Conservation (phyloP, 2,329 filamentous ascomycete genomes). For the Aspergillus cejpii region DNA sequence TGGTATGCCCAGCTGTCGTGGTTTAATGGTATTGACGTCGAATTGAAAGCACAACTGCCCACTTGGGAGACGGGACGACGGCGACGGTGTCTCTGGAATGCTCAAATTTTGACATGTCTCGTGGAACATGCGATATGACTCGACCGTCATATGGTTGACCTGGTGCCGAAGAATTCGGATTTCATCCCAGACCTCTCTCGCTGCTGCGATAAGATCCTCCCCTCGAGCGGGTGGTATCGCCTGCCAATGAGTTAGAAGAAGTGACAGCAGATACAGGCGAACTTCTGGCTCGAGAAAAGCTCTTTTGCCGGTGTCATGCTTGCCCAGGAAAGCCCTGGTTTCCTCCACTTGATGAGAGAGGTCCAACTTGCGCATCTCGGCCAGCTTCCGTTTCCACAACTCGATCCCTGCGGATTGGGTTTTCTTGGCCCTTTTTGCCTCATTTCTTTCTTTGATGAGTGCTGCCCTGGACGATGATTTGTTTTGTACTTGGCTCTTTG, state of each 20-base stretch:
- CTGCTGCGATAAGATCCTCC: not conserved
- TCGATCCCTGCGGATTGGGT: not conserved
- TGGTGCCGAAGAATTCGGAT: not conserved
- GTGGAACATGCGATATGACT: not conserved
- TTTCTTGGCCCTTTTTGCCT: not conserved
- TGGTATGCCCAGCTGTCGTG: not conserved
- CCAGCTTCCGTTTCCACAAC: not conserved
- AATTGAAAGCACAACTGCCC: not conserved
- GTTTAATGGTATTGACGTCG: not conserved
- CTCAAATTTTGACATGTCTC: not conserved
- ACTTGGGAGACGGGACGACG: not conserved
- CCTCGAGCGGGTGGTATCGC: too few relatives aligned
- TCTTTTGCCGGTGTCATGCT: not conserved
- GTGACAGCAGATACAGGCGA: constrained; percentile 1
- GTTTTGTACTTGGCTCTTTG: not conserved
- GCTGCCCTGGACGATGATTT: not conserved
- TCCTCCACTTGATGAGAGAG: not conserved
- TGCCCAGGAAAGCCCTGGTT: not conserved
- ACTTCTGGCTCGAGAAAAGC: not conserved
- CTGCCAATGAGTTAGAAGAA: not conserved
- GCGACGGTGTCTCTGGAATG: not conserved
- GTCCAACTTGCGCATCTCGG: not conserved
- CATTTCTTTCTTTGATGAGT: not conserved
- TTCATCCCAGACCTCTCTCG: constrained; percentile 1
- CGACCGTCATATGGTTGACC: not conserved